These are phyloP conservation scores for Calophaca sinica DNA, from an alignment of 306 rosid species.

Conservation along the genomic window DNA sequence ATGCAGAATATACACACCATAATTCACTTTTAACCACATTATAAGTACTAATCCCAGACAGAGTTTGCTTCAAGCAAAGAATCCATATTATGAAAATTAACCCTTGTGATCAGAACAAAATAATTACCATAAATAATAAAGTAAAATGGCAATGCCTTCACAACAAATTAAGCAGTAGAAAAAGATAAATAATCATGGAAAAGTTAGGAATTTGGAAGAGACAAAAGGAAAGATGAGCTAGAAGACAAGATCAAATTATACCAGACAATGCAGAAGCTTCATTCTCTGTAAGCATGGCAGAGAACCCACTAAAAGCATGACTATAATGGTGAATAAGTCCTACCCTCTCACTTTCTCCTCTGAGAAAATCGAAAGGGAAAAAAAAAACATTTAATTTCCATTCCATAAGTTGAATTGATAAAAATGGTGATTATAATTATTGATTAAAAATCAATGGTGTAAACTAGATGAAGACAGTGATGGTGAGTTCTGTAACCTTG, in stretches of 20 bases:
- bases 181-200: constrained; percentile 35
- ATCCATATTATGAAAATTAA: constrained; percentile 9
- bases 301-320: constrained; percentile 91
- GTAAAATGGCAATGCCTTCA: constrained; percentile 13
- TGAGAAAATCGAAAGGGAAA: constrained; percentile 41
- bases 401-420: constrained; percentile 3
- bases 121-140: constrained; percentile 6
- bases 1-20: constrained; percentile 25
- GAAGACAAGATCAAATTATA: constrained; percentile 40
- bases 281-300: constrained; percentile 81
- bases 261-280: constrained; percentile 90
- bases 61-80: constrained; percentile 42
- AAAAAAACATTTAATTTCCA: background rate
- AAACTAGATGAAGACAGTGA: background rate
- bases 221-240: constrained; percentile 19
- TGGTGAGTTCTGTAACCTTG: constrained; percentile 45
- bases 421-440: background rate
- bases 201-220: constrained; percentile 18
- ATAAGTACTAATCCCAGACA: constrained; percentile 19
- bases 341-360: constrained; percentile 69
- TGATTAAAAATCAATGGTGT: constrained; percentile 2
- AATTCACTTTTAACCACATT: constrained; percentile 37
- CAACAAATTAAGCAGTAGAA: constrained; percentile 27
- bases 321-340: constrained; percentile 66
- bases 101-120: background rate